phyloP scores from a whole-genome alignment of 2,329 filamentous ascomycete species.

The Sporothrix phasma region DNA sequence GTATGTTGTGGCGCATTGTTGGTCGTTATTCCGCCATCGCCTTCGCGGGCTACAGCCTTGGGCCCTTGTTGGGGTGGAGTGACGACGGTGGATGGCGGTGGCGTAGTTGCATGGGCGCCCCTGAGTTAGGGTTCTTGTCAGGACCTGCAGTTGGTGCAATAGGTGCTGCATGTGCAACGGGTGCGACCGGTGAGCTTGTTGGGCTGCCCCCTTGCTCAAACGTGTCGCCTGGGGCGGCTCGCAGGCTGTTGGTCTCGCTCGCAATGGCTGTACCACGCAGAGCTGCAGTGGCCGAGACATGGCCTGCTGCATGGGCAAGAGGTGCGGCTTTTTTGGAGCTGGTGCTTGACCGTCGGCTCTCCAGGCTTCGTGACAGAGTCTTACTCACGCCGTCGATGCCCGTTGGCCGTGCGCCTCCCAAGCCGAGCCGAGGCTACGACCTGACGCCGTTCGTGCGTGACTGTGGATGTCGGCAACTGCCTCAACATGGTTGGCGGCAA shows the following conservation, averaged over 20 bases:
- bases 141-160: neutral
- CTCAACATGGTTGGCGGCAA: slow-evolving; percentile 77
- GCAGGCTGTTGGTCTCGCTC: slow-evolving; percentile 50
- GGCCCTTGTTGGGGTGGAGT: slow-evolving; percentile 16
- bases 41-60: slow-evolving; percentile 18
- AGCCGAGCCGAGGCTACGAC: slow-evolving; percentile 20
- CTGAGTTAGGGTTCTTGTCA: neutral
- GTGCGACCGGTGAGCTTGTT: slow-evolving; percentile 31
- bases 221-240: slow-evolving; percentile 35
- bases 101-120: neutral
- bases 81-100: slow-evolving; percentile 13
- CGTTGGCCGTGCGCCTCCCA: slow-evolving; percentile 32
- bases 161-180: slow-evolving; percentile 20
- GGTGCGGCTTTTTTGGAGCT: slow-evolving; percentile 68
- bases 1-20: neutral
- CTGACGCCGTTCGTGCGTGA: slow-evolving; percentile 34
- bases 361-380: slow-evolving; percentile 76
- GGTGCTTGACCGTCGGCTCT: slow-evolving; percentile 82
- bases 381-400: slow-evolving; percentile 65
- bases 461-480: slow-evolving; percentile 64
- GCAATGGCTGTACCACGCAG: slow-evolving; percentile 41
- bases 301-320: neutral
- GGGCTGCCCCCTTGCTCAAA: slow-evolving; percentile 28
- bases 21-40: neutral
- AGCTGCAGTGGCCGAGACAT: slow-evolving; percentile 7